These are phyloP conservation scores for Euphrasia confusa DNA, from an alignment of 257 asterid genomes.

Conservation along the genomic window DNA sequence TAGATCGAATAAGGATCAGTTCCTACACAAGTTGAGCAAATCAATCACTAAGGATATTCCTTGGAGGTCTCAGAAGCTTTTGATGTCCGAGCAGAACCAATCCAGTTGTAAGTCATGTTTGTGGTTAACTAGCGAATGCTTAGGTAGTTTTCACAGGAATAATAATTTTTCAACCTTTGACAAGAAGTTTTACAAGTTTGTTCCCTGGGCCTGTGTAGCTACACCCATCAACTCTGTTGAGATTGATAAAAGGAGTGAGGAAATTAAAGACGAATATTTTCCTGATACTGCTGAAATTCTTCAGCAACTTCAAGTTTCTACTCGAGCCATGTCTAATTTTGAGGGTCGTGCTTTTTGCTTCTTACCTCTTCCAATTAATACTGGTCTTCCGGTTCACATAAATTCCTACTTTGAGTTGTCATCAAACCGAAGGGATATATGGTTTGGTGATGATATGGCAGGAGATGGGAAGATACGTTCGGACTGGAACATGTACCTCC, in stretches of 20 bases:
- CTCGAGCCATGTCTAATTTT: constrained; percentile 37
- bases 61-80: constrained; percentile 85
- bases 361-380: constrained; percentile 83
- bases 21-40: constrained; percentile 61
- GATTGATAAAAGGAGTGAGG: constrained; percentile 37
- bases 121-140: constrained; percentile 87
- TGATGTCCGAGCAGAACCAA: constrained; percentile 65
- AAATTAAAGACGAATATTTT: constrained; percentile 29
- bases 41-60: constrained; percentile 49
- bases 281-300: constrained; percentile 44
- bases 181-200: constrained; percentile 55
- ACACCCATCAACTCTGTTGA: constrained; percentile 54
- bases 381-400: constrained; percentile 90
- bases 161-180: constrained; percentile 41
- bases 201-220: constrained; percentile 94
- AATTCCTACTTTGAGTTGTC: constrained; percentile 94
- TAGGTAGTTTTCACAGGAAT: constrained; percentile 46
- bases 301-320: constrained; percentile 37
- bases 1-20: constrained; percentile 54
- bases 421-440: constrained; percentile 91
- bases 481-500: constrained; percentile 88
- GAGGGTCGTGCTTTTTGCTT: constrained; percentile 97
- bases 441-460: constrained; percentile 98
- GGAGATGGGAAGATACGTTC: constrained; percentile 97
- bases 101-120: constrained; percentile 53